Percentiles rank a stretch among this genome's conserved stretches.
These are phyloP conservation scores for Bipolaris sorokiniana DNA, from an alignment of 2,329 filamentous ascomycete genomes.

Conservation along the genomic window DNA sequence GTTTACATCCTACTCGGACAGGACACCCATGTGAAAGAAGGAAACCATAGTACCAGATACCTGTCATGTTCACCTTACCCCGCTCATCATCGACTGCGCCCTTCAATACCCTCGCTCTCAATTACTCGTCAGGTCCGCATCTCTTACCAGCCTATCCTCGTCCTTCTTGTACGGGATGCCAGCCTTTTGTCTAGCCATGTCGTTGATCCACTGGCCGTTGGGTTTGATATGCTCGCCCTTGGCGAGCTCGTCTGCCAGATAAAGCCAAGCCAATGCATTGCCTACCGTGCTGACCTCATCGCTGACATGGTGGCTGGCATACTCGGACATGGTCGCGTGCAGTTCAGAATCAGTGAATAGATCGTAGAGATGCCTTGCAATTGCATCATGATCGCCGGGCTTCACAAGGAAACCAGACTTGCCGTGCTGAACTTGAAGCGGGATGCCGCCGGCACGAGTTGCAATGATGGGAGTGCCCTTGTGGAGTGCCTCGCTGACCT, in stretches of 20 bases:
- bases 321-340: constrained; percentile 70
- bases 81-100: background rate
- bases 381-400: constrained; percentile 70
- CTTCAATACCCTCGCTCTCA: background rate
- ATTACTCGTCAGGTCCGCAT: constrained; percentile 10
- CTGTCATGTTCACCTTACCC: background rate
- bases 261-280: constrained; percentile 78
- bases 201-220: constrained; percentile 72
- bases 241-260: constrained; percentile 71
- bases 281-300: constrained; percentile 84
- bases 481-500: constrained; percentile 82
- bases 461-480: constrained; percentile 80
- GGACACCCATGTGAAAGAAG: background rate
- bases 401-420: constrained; percentile 77
- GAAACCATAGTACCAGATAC: too few species aligned
- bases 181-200: constrained; percentile 72
- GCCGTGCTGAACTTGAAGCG: constrained; percentile 74
- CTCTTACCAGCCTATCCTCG: constrained; percentile 65
- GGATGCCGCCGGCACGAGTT: constrained; percentile 77
- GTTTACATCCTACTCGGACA: background rate
- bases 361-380: constrained; percentile 69
- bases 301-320: constrained; percentile 70
- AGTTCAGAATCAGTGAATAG: constrained; percentile 70
- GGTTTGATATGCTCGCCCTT: constrained; percentile 65
- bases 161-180: constrained; percentile 62